Evolutionary conservation across 202 grass and related monocot genomes (phyloP).

Genomic region (Hordeum pubiflorum): DNA sequence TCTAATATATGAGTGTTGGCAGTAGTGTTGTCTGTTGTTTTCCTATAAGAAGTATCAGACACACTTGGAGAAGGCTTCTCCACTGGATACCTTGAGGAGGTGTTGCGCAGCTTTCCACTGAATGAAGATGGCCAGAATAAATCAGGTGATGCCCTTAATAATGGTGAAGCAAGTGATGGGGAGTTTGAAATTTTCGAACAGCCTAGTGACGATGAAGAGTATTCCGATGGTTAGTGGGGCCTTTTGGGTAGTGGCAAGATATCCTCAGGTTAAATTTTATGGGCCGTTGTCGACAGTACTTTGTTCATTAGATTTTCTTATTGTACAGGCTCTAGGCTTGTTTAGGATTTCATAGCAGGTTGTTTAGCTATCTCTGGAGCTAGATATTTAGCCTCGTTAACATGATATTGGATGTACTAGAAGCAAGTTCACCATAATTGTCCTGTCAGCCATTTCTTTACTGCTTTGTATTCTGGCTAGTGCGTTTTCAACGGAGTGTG

Average conservation of each 20-base stretch:
- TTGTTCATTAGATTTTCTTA: constrained; percentile 8
- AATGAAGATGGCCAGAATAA: constrained; percentile 36
- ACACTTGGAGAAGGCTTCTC: constrained; percentile 39
- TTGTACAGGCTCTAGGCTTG: not conserved
- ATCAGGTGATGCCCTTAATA: constrained; percentile 11
- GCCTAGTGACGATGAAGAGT: constrained; percentile 45
- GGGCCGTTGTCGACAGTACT: not conserved
- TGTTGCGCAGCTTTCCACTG: constrained; percentile 59
- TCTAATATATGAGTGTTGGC: not conserved
- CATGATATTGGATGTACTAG: not conserved
- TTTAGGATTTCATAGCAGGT: not conserved
- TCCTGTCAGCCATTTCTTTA: not conserved
- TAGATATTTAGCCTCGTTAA: not conserved
- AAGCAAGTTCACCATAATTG: not conserved
- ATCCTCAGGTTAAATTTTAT: not conserved
- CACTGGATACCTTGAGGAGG: constrained; percentile 64
- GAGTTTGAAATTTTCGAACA: constrained; percentile 72
- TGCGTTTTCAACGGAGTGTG: too few species aligned
- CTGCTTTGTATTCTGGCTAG: not conserved
- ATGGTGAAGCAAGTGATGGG: constrained; percentile 44
- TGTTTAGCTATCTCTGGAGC: not conserved
- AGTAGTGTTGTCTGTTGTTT: constrained; percentile 20
- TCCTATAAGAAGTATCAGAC: constrained; percentile 35
- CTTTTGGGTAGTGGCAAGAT: not conserved
- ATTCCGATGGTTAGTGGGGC: constrained; percentile 22